Evolutionary conservation across 495 filamentous ascomycete species (phyloP), one percentile per base, ranked within the genome.

Genomic region (Penicillium antarcticum): DNA sequence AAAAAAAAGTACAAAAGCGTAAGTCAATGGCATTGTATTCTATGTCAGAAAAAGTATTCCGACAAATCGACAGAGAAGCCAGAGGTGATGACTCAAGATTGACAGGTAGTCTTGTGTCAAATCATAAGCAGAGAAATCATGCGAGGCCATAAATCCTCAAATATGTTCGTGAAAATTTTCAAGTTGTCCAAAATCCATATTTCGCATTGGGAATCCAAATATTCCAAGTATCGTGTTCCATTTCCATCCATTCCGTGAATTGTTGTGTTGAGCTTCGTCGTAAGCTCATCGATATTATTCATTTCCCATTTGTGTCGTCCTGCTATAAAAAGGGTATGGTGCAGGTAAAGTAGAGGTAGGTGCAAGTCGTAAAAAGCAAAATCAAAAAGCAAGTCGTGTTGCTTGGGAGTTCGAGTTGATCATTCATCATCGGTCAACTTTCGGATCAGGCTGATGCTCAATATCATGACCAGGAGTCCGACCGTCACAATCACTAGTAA

Each of bases 401-500:
- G 38, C 37, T 23, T 39, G 2, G 17, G 29, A 17, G 13, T 34
- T 49, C 19, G 19, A 4, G 5, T 29, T 16, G 12, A 35, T 60
- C 51, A 68, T 17, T 71, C 70, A 3, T 79, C 76, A 51, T 81
- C 78, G 10, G 78, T 79, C 66, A 81, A 63, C 46, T 74, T 63
- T 23, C 79, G 67, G 61, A 94, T 69, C 24, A 95, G 73, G 29
- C 81, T 78, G 57, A 96, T 90, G 71, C 90, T 95, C 65, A 96
- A 72, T 53, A 95, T 95, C 92, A 97, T 97, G 56, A 97, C 87
- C 33, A 97, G 75, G 67, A 97, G 68, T 19, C 92, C 92, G 63
- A 97, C 95, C 14, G 92, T 96, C 24, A 96, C 91, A 31, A 97
- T 84, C 47, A 97, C 92, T 54, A 97, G 76, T 51, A 97, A 62